Base-by-base conservation (phyloP, 306 rosid species). In the Begonia loranthoides region DNA sequence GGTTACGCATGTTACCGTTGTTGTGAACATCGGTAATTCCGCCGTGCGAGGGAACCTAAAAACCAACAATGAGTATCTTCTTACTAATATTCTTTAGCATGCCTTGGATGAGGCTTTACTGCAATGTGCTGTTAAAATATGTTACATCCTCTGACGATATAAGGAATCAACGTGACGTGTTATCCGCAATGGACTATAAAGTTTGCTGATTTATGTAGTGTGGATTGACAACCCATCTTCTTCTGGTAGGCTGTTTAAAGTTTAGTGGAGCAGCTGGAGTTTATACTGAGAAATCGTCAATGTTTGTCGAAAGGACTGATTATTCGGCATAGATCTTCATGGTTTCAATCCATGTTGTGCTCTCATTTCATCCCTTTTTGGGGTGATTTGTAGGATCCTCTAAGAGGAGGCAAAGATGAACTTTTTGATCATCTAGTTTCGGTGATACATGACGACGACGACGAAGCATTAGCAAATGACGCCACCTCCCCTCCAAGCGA, bases 331-430 rank as follows among this genome's bases (percentile, higher is more conserved):
- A 56, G 15, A 6, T 13, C 5, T 43, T 0, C n/a, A n/a, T 46
- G 10, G 21, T 4, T 49, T 44, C 51, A 56, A 13, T 46, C 48
- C n/a, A n/a, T n/a, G n/a, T n/a, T n/a, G n/a, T n/a, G n/a, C n/a
- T n/a, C n/a, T n/a, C n/a, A n/a, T n/a, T n/a, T n/a, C n/a, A n/a
- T n/a, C n/a, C 48, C 52, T 38, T 52, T 16, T 46, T 4, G 8
- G n/a, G 4, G 16, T 51, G 41, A 12, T 62, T 47, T 55, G 17
- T 80, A 92, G 99, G 99, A 92, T 76, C 99, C 99, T 17, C 63
- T 92, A 13, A 78, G 95, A 64, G 99, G 99, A 10, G 99, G 99
- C 40, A 78, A 66, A 63, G 90, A 90, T 39, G 92, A 72, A 50
- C 63, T 80, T 65, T 86, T 90, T 60, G 95, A 90, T 41, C 74